Evolutionary conservation across 805 yeast genomes (phyloP).

Genomic region (Metschnikowia corniflorae): DNA sequence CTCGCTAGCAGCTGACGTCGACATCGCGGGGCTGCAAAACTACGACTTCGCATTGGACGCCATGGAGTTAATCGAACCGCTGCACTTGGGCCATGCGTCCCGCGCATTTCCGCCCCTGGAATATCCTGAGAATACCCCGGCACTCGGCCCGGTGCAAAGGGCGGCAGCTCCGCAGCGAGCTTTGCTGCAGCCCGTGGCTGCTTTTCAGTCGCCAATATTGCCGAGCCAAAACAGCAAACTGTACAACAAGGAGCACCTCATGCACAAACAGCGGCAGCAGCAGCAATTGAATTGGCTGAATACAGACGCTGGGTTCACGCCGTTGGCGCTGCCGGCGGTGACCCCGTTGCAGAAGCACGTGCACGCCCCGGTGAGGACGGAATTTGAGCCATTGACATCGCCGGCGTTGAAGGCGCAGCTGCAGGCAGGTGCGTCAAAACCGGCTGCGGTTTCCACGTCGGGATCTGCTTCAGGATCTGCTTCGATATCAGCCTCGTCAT

Average conservation of each 20-base stretch:
- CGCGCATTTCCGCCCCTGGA: slow-evolving; percentile 19
- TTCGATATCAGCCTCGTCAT: background rate
- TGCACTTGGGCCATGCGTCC: slow-evolving; percentile 13
- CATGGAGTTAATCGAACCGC: slow-evolving; percentile 17
- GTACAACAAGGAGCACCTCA: slow-evolving; percentile 40
- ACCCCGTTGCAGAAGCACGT: slow-evolving; percentile 45
- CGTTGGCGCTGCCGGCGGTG: slow-evolving; percentile 72
- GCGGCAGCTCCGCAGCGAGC: background rate
- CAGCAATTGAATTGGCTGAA: background rate
- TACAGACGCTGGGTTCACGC: slow-evolving; percentile 61
- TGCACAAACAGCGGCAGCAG: slow-evolving; percentile 28
- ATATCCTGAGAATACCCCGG: slow-evolving; percentile 18
- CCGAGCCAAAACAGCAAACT: slow-evolving; percentile 42
- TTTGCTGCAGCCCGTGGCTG: background rate
- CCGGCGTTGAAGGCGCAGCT: slow-evolving; percentile 59
- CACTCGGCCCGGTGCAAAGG: slow-evolving; percentile 9
- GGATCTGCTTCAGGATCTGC: background rate
- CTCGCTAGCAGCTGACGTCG: slow-evolving; percentile 6
- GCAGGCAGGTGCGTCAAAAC: slow-evolving; percentile 4
- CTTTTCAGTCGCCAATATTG: slow-evolving; percentile 32
- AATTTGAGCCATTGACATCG: slow-evolving; percentile 58
- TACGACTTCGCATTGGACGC: background rate
- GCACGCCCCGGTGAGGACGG: slow-evolving; percentile 18
- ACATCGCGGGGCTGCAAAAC: background rate
- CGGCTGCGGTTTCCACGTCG: background rate